phyloP scores from a whole-genome alignment of 352 stramenopile genomes.

The Globisporangium barbulae region DNA sequence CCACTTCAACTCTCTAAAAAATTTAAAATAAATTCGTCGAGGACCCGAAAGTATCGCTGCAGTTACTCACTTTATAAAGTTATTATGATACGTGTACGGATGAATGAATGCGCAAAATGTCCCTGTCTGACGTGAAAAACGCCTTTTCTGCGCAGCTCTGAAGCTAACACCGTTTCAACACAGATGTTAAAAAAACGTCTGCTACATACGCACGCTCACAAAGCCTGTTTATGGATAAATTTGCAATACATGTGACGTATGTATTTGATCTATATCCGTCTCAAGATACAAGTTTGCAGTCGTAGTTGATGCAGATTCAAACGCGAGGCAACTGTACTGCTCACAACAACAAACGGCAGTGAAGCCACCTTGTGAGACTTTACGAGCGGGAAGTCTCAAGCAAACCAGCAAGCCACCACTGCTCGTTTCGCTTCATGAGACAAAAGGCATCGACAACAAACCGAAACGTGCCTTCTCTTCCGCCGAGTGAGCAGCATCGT shows the following conservation, averaged over 20 bases:
- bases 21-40: not conserved
- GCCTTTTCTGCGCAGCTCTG: not conserved
- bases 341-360: no score
- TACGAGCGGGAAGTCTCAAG: not conserved
- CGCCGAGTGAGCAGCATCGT: no score
- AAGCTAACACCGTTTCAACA: not conserved
- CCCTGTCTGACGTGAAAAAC: not conserved
- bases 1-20: not conserved
- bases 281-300: no score
- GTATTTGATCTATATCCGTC: no score
- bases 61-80: not conserved
- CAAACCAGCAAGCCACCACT: not conserved
- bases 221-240: no score
- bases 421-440: no score
- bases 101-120: not conserved
- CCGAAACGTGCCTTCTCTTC: not conserved
- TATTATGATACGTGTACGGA: not conserved
- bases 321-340: no score
- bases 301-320: no score
- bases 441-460: not conserved
- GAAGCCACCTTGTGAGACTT: no score
- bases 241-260: no score
- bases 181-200: no score
- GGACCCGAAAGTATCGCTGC: not conserved
- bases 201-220: no score